Percentiles rank a stretch among this genome's conserved stretches.
These are phyloP conservation scores for Elymus sibiricus DNA, from an alignment of 176 grass and related monocot genomes.

Conservation along the genomic window DNA sequence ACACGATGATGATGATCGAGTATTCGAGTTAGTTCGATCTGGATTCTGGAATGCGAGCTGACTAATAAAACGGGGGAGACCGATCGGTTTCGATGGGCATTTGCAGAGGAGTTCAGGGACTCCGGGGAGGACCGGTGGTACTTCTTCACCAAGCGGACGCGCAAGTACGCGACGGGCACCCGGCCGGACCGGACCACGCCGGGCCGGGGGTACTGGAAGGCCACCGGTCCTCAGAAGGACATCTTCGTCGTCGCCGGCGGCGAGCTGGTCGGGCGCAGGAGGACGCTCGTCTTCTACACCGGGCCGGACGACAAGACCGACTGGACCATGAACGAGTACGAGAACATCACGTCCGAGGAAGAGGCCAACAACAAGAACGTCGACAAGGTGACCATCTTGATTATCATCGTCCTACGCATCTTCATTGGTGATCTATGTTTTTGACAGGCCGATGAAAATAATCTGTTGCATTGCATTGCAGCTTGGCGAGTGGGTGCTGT, in stretches of 20 bases:
- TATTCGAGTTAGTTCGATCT: background rate
- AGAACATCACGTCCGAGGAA: slow-evolving; percentile 2
- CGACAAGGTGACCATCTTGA: background rate
- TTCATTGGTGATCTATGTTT: background rate
- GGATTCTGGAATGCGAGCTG: background rate
- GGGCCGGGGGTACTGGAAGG: slow-evolving; percentile 19
- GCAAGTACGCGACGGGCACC: background rate
- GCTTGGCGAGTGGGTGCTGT: slow-evolving; percentile 6
- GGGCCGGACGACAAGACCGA: background rate
- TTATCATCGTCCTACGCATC: background rate
- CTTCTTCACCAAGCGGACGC: slow-evolving; percentile 14
- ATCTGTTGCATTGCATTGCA: background rate
- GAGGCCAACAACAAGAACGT: background rate
- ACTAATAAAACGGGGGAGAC: no score
- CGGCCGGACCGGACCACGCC: slow-evolving; percentile 26
- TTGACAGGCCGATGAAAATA: background rate
- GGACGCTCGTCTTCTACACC: slow-evolving; percentile 31
- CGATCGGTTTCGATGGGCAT: no score
- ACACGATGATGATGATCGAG: background rate
- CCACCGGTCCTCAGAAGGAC: background rate
- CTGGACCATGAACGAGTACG: slow-evolving; percentile 41
- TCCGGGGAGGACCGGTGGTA: slow-evolving; percentile 22
- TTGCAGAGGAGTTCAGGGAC: no score
- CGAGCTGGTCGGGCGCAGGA: background rate
- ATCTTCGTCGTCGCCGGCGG: background rate